phyloP scores from a whole-genome alignment of 192 early-diverging fungal species.

The Dispira simplex region DNA sequence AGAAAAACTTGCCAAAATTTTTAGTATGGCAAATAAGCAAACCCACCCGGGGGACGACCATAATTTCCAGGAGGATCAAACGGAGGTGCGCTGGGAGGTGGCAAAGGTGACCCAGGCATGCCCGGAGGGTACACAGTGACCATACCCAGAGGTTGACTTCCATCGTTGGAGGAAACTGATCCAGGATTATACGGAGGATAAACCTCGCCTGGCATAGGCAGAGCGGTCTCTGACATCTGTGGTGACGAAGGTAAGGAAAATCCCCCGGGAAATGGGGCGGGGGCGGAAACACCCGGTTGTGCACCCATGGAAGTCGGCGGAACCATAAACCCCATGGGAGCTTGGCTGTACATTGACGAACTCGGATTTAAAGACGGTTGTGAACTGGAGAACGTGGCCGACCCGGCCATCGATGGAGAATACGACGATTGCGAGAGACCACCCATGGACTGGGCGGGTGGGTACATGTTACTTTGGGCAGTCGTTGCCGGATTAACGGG shows the following conservation, averaged over 20 bases:
- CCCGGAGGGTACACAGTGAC: constrained; percentile 5
- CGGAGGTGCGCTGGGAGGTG: not conserved
- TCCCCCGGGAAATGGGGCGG: not conserved
- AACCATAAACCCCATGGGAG: not conserved
- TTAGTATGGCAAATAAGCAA: constrained; percentile 1
- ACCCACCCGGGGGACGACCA: not conserved
- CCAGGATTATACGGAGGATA: not conserved
- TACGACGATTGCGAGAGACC: no score
- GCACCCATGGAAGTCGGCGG: not conserved
- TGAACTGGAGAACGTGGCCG: no score
- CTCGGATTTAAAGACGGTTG: no score
- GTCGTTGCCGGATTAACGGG: not conserved
- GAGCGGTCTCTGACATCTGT: not conserved
- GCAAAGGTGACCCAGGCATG: not conserved
- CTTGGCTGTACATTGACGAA: no score
- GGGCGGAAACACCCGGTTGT: not conserved
- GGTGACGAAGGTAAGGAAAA: not conserved
- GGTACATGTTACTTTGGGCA: no score
- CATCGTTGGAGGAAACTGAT: not conserved
- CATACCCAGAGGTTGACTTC: not conserved
- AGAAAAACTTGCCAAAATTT: not conserved
- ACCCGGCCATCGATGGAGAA: no score
- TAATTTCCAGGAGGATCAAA: not conserved
- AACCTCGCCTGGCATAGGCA: not conserved
- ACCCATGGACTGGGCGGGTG: no score